Percentiles rank a stretch among this genome's conserved stretches.
Evolutionary conservation across 371 early-diverging fungal species (phyloP).

Genomic region (Mortierella polycephala): DNA sequence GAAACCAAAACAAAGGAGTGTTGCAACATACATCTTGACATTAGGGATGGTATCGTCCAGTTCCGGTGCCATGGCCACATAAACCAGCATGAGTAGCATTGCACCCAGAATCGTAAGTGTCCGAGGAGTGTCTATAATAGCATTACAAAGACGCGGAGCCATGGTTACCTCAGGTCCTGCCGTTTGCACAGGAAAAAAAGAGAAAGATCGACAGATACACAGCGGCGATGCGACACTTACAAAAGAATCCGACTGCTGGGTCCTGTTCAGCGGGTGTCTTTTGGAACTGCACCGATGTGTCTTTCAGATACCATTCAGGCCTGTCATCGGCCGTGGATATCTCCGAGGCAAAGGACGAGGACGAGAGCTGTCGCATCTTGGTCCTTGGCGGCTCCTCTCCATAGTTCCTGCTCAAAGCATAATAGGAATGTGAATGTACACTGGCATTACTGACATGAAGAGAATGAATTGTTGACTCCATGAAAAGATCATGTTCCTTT

Average conservation of each 20-base stretch:
- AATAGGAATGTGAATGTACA: background rate
- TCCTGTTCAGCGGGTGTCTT: slow-evolving; percentile 37
- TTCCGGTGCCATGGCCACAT: slow-evolving; percentile 53
- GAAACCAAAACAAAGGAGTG: background rate
- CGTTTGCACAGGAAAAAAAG: no score
- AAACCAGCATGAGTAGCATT: slow-evolving; percentile 46
- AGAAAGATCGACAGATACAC: background rate
- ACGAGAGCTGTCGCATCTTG: slow-evolving; percentile 1
- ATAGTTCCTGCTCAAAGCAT: background rate
- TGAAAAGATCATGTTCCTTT: background rate
- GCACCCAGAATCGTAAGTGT: slow-evolving; percentile 43
- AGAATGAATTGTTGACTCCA: background rate
- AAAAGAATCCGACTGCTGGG: slow-evolving; percentile 49
- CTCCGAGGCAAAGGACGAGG: slow-evolving; percentile 6
- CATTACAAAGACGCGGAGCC: background rate
- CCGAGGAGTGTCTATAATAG: slow-evolving; percentile 34
- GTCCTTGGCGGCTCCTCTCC: background rate
- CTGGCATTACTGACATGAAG: background rate
- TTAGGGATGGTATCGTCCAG: slow-evolving; percentile 49
- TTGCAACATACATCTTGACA: slow-evolving; percentile 50
- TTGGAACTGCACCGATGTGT: slow-evolving; percentile 41
- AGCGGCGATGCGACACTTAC: background rate
- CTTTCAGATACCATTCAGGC: slow-evolving; percentile 37
- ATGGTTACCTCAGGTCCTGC: no score
- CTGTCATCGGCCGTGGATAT: slow-evolving; percentile 7